Percentiles rank a stretch among this genome's conserved stretches.
Evolutionary conservation across 805 yeast species (phyloP).

Genomic region (Yarrowia hollandica): DNA sequence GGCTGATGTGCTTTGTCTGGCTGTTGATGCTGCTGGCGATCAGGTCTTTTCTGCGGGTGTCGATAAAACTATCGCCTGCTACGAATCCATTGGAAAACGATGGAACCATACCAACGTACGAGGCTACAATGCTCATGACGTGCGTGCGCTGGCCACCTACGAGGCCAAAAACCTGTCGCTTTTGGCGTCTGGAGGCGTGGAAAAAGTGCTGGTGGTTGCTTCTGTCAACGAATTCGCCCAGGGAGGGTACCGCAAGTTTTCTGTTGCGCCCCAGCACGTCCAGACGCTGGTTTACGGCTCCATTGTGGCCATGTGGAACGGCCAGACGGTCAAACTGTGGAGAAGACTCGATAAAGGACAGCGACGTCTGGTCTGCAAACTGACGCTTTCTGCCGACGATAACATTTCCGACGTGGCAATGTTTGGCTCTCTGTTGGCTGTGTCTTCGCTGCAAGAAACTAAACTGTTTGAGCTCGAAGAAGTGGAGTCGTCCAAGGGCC

Average conservation of each 20-base stretch:
- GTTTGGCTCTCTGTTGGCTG: slow-evolving; percentile 66
- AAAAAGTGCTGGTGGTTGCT: slow-evolving; percentile 49
- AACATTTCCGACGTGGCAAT: slow-evolving; percentile 69
- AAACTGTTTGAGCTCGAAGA: slow-evolving; percentile 66
- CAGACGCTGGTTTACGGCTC: slow-evolving; percentile 51
- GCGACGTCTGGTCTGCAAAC: slow-evolving; percentile 58
- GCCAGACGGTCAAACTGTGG: slow-evolving; percentile 83
- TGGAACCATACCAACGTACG: slow-evolving; percentile 81
- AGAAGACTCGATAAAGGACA: slow-evolving; percentile 33
- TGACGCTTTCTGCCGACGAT: slow-evolving; percentile 72
- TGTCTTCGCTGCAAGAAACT: slow-evolving; percentile 66
- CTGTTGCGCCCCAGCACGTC: slow-evolving; percentile 59
- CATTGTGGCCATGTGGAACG: slow-evolving; percentile 74
- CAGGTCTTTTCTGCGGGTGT: slow-evolving; percentile 86
- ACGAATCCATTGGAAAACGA: slow-evolving; percentile 52
- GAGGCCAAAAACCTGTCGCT: slow-evolving; percentile 68
- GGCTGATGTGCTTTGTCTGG: slow-evolving; percentile 82
- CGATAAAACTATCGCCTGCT: slow-evolving; percentile 84
- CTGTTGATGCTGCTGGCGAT: slow-evolving; percentile 59
- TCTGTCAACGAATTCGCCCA: slow-evolving; percentile 65
- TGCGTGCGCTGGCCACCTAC: slow-evolving; percentile 70
- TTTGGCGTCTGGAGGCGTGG: slow-evolving; percentile 54
- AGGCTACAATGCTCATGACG: slow-evolving; percentile 80
- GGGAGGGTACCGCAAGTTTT: slow-evolving; percentile 69
- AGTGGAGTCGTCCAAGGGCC: slow-evolving; percentile 33